These are phyloP conservation scores for Parasitella parasitica DNA, from an alignment of 371 early-diverging fungal genomes.

Conservation along the genomic window DNA sequence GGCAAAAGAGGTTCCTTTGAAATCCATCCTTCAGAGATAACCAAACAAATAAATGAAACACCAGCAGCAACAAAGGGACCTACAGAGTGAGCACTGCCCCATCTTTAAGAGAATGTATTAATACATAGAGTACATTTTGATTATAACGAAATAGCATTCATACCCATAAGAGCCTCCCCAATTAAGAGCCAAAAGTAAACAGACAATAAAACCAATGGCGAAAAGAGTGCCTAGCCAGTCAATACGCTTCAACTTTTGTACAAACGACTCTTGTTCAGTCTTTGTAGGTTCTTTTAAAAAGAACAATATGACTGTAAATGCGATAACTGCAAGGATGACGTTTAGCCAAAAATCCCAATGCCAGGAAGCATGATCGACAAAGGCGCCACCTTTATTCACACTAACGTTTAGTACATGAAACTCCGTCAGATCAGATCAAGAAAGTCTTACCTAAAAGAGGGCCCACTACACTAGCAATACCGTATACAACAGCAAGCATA, in stretches of 20 bases:
- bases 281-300: conserved; percentile 50
- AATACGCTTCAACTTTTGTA: conserved; percentile 60
- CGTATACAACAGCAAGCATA: conserved; percentile 62
- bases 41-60: conserved; percentile 39
- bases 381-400: conserved; percentile 71
- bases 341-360: conserved; percentile 78
- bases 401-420: not conserved
- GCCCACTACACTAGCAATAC: conserved; percentile 71
- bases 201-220: conserved; percentile 36
- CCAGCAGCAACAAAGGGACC: conserved; percentile 50
- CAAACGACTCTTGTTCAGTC: conserved; percentile 32
- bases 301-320: conserved; percentile 50
- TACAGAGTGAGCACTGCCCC: conserved; percentile 56
- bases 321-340: conserved; percentile 66
- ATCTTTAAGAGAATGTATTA: conserved; percentile 14
- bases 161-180: conserved; percentile 49
- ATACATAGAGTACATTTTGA: not conserved
- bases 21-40: conserved; percentile 47
- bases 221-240: conserved; percentile 61
- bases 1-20: conserved; percentile 52
- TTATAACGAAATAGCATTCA: no score
- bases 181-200: conserved; percentile 51
- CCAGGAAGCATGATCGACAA: conserved; percentile 65
- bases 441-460: conserved; percentile 49
- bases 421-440: conserved; percentile 11